These are phyloP conservation scores for Alternaria rosae DNA, from an alignment of 2,329 filamentous ascomycete genomes.

Conservation along the genomic window DNA sequence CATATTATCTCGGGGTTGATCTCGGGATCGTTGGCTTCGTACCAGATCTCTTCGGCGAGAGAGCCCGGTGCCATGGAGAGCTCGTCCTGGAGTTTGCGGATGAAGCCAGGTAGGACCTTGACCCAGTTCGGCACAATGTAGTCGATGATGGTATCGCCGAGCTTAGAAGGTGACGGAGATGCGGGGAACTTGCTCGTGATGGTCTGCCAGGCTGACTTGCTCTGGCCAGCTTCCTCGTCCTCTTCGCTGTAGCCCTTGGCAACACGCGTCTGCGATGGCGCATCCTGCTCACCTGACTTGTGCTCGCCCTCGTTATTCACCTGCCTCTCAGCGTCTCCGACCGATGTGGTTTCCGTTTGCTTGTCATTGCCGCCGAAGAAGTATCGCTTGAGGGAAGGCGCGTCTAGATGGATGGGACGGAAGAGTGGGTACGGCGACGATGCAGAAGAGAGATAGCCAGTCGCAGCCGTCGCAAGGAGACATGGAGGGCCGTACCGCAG, in stretches of 20 bases:
- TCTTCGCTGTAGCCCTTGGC: constrained; percentile 34
- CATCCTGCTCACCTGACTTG: constrained; percentile 40
- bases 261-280: constrained; percentile 45
- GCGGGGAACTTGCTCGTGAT: constrained; percentile 41
- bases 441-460: constrained; percentile 28
- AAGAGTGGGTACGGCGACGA: constrained; percentile 22
- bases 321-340: constrained; percentile 26
- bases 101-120: constrained; percentile 74
- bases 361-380: constrained; percentile 14
- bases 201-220: constrained; percentile 43
- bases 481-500: constrained; percentile 42
- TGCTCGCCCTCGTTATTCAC: constrained; percentile 17
- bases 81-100: constrained; percentile 85
- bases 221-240: constrained; percentile 21
- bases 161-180: constrained; percentile 41
- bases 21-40: constrained; percentile 82
- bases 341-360: constrained; percentile 27
- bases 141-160: constrained; percentile 67
- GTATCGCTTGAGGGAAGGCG: constrained; percentile 34
- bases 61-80: constrained; percentile 87
- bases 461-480: constrained; percentile 34
- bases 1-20: constrained; percentile 87
- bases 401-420: constrained; percentile 39
- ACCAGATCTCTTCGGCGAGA: constrained; percentile 91
- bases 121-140: constrained; percentile 85